These are phyloP conservation scores for Crinitomyces ghanaensis DNA, from an alignment of 805 yeast species.

Conservation along the genomic window DNA sequence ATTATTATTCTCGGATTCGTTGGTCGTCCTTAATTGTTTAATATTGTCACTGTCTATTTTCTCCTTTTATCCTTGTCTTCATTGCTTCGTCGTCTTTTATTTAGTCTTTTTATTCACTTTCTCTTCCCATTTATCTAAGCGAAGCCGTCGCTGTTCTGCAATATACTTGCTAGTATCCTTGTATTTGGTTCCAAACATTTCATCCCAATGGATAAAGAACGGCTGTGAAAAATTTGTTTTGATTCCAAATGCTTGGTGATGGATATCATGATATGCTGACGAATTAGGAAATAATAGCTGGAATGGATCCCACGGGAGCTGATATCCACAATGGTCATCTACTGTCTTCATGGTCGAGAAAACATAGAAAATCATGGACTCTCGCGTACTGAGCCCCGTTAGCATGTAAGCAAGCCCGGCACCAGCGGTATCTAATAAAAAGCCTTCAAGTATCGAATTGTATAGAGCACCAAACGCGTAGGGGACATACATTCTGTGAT, in stretches of 20 bases:
- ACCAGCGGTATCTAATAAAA: conserved; percentile 81
- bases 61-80: conserved; percentile 1
- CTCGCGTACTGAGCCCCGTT: conserved; percentile 62
- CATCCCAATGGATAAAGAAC: conserved; percentile 91
- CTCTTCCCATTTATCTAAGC: conserved; percentile 9
- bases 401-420: conserved; percentile 70
- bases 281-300: conserved; percentile 89
- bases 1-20: not conserved
- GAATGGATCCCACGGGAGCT: conserved; percentile 82
- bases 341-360: conserved; percentile 94
- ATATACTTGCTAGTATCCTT: conserved; percentile 53
- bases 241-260: conserved; percentile 93
- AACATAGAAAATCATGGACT: conserved; percentile 59
- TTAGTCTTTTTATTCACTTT: not conserved
- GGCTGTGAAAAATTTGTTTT: conserved; percentile 93
- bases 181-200: conserved; percentile 57
- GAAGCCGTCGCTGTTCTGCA: conserved; percentile 48
- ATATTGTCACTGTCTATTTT: not conserved
- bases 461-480: conserved; percentile 94
- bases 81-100: conserved; percentile 1
- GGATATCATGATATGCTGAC: conserved; percentile 93
- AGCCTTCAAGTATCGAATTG: conserved; percentile 91
- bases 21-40: not conserved
- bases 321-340: conserved; percentile 98
- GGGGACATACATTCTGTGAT: conserved; percentile 89